Percentiles rank a stretch among this genome's conserved stretches.
Conservation (phyloP, 2,329 filamentous ascomycete species). For the Colletotrichum echinochloae region DNA sequence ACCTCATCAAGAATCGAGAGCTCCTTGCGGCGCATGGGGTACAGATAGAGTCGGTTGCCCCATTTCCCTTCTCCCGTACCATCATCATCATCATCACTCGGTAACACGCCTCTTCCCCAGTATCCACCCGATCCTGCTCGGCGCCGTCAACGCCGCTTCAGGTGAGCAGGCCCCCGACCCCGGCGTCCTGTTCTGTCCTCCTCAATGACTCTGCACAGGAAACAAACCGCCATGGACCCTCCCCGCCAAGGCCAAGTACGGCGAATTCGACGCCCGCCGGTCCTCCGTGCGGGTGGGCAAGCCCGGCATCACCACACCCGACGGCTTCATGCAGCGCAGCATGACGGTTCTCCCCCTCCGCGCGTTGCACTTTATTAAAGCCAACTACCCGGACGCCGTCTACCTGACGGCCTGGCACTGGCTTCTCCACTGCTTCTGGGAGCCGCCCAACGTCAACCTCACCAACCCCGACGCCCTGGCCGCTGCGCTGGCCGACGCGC, state of each 20-base stretch:
- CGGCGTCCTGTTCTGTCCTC: not conserved
- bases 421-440: constrained; percentile 73
- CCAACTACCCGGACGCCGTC: constrained; percentile 58
- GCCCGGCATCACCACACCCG: constrained; percentile 52
- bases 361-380: constrained; percentile 74
- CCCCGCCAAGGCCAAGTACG: constrained; percentile 74
- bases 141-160: constrained; percentile 71
- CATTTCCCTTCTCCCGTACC: not conserved
- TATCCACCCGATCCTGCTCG: constrained; percentile 78
- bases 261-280: constrained; percentile 55
- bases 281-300: constrained; percentile 54
- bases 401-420: constrained; percentile 67
- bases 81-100: too few relatives aligned
- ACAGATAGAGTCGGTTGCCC: constrained; percentile 70
- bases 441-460: constrained; percentile 68
- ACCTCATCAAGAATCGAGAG: constrained; percentile 68
- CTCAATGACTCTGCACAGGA: constrained; percentile 54
- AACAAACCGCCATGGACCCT: constrained; percentile 82
- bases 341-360: constrained; percentile 70
- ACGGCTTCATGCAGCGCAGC: constrained; percentile 57
- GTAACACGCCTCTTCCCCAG: constrained; percentile 52
- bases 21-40: constrained; percentile 69
- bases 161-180: constrained; percentile 53
- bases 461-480: constrained; percentile 67
- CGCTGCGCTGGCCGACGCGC: constrained; percentile 50